phyloP scores from a whole-genome alignment of 2,329 filamentous ascomycete species.

The Cercospora sp. region DNA sequence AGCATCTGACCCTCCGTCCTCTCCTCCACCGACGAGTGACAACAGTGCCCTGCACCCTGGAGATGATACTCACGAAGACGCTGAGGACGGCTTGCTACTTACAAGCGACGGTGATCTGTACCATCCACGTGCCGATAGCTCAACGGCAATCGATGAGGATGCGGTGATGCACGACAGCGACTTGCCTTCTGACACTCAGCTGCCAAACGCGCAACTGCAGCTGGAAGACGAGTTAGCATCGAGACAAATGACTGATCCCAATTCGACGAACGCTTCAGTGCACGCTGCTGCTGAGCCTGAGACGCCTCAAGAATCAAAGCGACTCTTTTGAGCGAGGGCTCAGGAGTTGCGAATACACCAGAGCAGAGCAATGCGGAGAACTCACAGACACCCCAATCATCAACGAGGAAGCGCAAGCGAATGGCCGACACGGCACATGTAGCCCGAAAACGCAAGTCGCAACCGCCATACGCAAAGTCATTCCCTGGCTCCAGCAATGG shows the following conservation, averaged over 20 bases:
- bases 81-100: background rate
- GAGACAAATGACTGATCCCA: slow-evolving; percentile 5
- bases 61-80: background rate
- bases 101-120: background rate
- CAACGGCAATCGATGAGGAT: background rate
- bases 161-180: slow-evolving; percentile 18
- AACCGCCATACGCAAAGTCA: slow-evolving; percentile 35
- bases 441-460: slow-evolving; percentile 34
- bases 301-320: slow-evolving; percentile 15
- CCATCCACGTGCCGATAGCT: background rate
- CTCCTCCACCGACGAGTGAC: slow-evolving; percentile 27
- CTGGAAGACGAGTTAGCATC: slow-evolving; percentile 24
- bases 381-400: background rate
- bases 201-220: slow-evolving; percentile 33
- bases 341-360: background rate
- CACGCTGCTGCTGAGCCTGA: slow-evolving; percentile 8
- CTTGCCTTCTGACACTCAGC: slow-evolving; percentile 32
- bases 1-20: slow-evolving; percentile 33
- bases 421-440: slow-evolving; percentile 15
- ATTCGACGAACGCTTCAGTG: background rate
- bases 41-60: background rate
- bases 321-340: background rate
- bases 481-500: slow-evolving; percentile 27
- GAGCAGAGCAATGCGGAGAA: background rate
- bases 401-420: slow-evolving; percentile 35